These are phyloP conservation scores for Moringa oleifera DNA, from an alignment of 345 rosid genomes.

Conservation along the genomic window DNA sequence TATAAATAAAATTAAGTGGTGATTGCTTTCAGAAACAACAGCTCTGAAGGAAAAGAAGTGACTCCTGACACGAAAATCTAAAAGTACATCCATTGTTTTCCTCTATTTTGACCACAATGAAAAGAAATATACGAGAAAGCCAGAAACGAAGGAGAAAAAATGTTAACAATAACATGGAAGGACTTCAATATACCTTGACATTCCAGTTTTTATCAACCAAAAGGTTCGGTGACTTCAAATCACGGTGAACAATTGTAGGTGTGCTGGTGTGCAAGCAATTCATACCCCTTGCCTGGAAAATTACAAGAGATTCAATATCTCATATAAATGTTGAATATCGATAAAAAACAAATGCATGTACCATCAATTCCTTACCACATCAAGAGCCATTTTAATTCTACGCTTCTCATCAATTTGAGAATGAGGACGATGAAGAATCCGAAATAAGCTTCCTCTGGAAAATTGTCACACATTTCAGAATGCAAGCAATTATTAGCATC, in stretches of 20 bases:
- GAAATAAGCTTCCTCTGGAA: conserved; percentile 90
- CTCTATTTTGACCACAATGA: neutral
- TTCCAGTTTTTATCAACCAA: conserved; percentile 98
- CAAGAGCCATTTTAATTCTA: conserved; percentile 98
- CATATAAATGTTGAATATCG: conserved; percentile 3
- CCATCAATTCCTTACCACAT: conserved; percentile 63
- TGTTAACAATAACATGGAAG: neutral
- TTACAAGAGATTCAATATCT: conserved; percentile 7
- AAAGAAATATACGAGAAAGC: neutral
- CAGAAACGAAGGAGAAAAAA: neutral
- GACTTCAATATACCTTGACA: conserved; percentile 60
- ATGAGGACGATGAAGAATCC: conserved; percentile 90
- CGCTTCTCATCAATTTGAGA: conserved; percentile 88
- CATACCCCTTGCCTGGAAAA: conserved; percentile 94
- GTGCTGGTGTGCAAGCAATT: conserved; percentile 92
- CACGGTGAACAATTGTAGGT: conserved; percentile 98
- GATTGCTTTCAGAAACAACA: neutral
- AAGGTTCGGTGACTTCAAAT: conserved; percentile 97
- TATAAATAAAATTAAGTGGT: neutral
- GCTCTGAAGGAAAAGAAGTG: neutral
- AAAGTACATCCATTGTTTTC: too few relatives aligned
- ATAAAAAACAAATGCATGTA: conserved; percentile 2
- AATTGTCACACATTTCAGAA: conserved; percentile 12
- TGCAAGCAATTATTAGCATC: conserved; percentile 11
- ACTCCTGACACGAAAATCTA: too few relatives aligned